Percentiles rank a stretch among this genome's conserved stretches.
These are phyloP conservation scores for Plasmodium relictum DNA, from an alignment of 169 alveolate genomes.

Conservation along the genomic window DNA sequence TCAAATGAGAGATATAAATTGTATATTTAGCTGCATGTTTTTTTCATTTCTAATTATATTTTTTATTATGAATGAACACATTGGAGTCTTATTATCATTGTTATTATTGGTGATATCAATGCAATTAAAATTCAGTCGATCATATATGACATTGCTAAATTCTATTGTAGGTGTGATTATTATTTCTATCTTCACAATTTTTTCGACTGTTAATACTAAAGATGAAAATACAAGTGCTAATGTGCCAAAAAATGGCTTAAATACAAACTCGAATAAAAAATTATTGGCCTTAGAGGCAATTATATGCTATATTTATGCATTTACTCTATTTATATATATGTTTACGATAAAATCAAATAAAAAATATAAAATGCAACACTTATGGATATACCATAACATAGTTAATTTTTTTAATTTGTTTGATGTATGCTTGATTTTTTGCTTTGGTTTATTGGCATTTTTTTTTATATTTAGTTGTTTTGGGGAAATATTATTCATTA, in stretches of 20 bases:
- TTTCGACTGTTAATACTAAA: conserved; percentile 28
- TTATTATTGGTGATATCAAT: conserved; percentile 58
- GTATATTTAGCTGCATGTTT: conserved; percentile 70
- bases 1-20: conserved; percentile 61
- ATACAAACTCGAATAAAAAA: conserved; percentile 10
- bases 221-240: neutral
- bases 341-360: conserved; percentile 15
- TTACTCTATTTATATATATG: conserved; percentile 58
- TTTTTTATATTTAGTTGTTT: conserved; percentile 56
- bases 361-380: conserved; percentile 12
- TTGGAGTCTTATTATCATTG: conserved; percentile 39
- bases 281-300: conserved; percentile 25
- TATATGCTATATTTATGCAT: conserved; percentile 34
- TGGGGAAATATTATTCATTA: conserved; percentile 19
- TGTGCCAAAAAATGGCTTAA: neutral
- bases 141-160: conserved; percentile 49
- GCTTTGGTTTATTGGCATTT: conserved; percentile 54
- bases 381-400: conserved; percentile 54
- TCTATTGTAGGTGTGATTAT: conserved; percentile 42
- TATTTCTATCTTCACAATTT: conserved; percentile 39
- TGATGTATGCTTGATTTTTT: conserved; percentile 38
- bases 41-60: conserved; percentile 54
- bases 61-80: conserved; percentile 42
- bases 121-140: conserved; percentile 43
- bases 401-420: conserved; percentile 45